Base-by-base conservation (phyloP, 306 rosid species). In the Acacia acuminata region DNA sequence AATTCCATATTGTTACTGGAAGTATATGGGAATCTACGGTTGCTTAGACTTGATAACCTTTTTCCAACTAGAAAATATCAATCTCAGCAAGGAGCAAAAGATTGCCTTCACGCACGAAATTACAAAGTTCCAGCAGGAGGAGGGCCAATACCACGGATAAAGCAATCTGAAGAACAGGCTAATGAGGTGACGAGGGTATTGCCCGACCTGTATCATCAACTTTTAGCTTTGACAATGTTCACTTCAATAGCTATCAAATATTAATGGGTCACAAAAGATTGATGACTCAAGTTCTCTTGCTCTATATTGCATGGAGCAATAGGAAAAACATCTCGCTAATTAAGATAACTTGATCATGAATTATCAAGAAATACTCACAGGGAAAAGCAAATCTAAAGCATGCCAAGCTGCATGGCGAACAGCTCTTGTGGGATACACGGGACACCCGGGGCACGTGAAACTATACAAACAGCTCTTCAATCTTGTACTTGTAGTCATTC, bases 361-460 rank as follows among this genome's bases (percentile, higher is more conserved):
- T 30, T 53, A 16, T 30, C 58, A 36, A 55, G 44, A 76, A 70
- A 16, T 58, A 90, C 98, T 88, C 81, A 94, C 99, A 14, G 98
- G 97, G 73, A 92, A 96, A 60, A 96, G 94, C 16, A 89, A 89
- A 89, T 96, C 99, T 67, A 96, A 76, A 40, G 98, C 92, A 71
- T 90, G 96, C 99, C 99, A 92, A 43, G 99, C 99, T 81, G 98
- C 98, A 89, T 96, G 99, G 14, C 99, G 98, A 79, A 96, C 97
- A 17, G 92, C 93, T 89, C 99, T 90, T 53, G 99, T 96, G 7
- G 99, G 98, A 82, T 96, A 96, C 99, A 96, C 87, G 45, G 99
- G 98, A 61, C 99, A 97, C 73, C 99, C 99, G 0, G 97, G 99
- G 81, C 94, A 90, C 48, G 99, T 94, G 91, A 92, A 94, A 83